A percentile compares a stretch with the other conserved stretches of the same genome.
phyloP scores from a whole-genome alignment of 306 rosid species.

The barrel medic (Medicago truncatula) region MtrunA17r5.0-ANR NC_053042.1:4869001-4869500 shows the following conservation, averaged over 20 bases:
- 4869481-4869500: slow-evolving; percentile 28
- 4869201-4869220: slow-evolving; percentile 31
- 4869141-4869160: slow-evolving; percentile 96
- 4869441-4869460: background rate
- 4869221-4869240: slow-evolving; percentile 24
- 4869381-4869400: slow-evolving; percentile 97
- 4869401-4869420: slow-evolving; percentile 92
- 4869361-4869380: slow-evolving; percentile 99
- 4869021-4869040: slow-evolving; percentile 67
- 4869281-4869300: slow-evolving; percentile 3
- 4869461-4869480: slow-evolving; percentile 14
- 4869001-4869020: slow-evolving; percentile 40
- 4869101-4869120: slow-evolving; percentile 82
- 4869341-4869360: slow-evolving; percentile 90
- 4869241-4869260: slow-evolving; percentile 10
- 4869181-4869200: slow-evolving; percentile 59
- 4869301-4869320: slow-evolving; percentile 36
- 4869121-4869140: slow-evolving; percentile 99
- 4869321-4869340: slow-evolving; percentile 21
- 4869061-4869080: slow-evolving; percentile 31
- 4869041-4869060: slow-evolving; percentile 27
- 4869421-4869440: slow-evolving; percentile 18
- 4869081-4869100: slow-evolving; percentile 21
- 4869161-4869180: slow-evolving; percentile 99
- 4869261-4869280: background rate